Base-by-base conservation (phyloP, 1,284 basidiomycete species). In the Cutaneotrichosporon curvatum region DNA sequence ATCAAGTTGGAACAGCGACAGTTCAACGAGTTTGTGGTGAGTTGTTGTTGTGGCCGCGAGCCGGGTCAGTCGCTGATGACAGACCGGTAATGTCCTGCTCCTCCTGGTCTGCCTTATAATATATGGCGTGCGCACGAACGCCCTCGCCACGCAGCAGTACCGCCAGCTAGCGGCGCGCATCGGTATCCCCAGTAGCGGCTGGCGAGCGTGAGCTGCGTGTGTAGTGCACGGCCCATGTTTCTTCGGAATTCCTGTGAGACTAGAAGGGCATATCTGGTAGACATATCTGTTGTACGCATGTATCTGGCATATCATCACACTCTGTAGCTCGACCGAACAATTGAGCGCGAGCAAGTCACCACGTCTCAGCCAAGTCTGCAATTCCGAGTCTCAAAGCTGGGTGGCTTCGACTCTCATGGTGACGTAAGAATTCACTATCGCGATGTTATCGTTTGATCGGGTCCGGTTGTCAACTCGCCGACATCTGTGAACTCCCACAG, bases 1-100 rank as follows among this genome's bases (percentile, higher is more conserved):
- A 74, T 85, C 34, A 71, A 75, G 31, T 76, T 79, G 54, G 88
- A 94, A 68, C 80, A 82, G 39, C 82, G 79, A 4, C 85, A 88
- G 66, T 94, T 87, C 63, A 86, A 81, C 71, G 87, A 92, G 65
- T 94, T 92, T 66, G 73, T 90, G 4, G 85, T 81, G 28, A 82
- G 74, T 72, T 12, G 6, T 35, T 3, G 2, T 15, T 22, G 14
- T 12, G 6, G 9, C 11, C 14, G 15, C n/a, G 10, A 2, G 23
- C 14, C 16, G 8, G 16, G 2, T 21, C 14, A 6, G 10, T 18
- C 4, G 28, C 40, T 45, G 33, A 40, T 16, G 12, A 16, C 42
- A 75, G 73, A 69, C 70, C 5, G 65, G 83, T 65, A 94, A 90
- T 63, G 57, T 86, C 32, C 62, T 84, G 7, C 81, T 94, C 60